Evolutionary conservation across 2,329 filamentous ascomycete species (phyloP).

Genomic region (Ophiosphaerella narmari): DNA sequence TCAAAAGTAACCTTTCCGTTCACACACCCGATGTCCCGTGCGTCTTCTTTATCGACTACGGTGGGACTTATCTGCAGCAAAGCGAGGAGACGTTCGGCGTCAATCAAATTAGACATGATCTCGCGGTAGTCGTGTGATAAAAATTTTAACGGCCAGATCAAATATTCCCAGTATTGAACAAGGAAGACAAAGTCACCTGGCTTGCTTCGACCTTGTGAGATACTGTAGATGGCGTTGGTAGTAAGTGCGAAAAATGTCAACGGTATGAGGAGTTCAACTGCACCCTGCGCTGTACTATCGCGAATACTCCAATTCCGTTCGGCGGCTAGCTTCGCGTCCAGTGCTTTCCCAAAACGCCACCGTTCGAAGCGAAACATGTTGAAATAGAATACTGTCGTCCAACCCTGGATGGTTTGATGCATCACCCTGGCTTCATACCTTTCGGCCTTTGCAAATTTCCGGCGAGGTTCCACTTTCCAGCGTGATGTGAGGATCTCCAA

Average conservation of each 20-base stretch:
- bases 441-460: conserved; percentile 3
- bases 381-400: conserved; percentile 63
- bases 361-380: conserved; percentile 11
- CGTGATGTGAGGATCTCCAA: conserved; percentile 1
- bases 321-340: conserved; percentile 5
- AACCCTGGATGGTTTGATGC: conserved; percentile 35
- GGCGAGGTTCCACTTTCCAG: conserved; percentile 4
- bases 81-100: conserved; percentile 63
- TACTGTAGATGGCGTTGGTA: conserved; percentile 48
- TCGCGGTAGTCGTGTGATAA: conserved; percentile 48
- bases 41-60: conserved; percentile 47
- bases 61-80: conserved; percentile 60
- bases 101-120: conserved; percentile 54
- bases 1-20: conserved; percentile 5
- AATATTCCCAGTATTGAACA: conserved; percentile 24
- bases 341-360: conserved; percentile 1
- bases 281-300: conserved; percentile 4
- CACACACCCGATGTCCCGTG: conserved; percentile 37
- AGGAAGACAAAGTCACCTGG: conserved; percentile 62
- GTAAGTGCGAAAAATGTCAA: conserved; percentile 49
- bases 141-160: conserved; percentile 52
- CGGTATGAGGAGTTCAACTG: conserved; percentile 10
- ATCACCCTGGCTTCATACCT: conserved; percentile 9
- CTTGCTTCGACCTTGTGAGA: conserved; percentile 52
- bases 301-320: neutral